Evolutionary conservation across 2,329 filamentous ascomycete genomes (phyloP).

Genomic region (Capronia epimyces): DNA sequence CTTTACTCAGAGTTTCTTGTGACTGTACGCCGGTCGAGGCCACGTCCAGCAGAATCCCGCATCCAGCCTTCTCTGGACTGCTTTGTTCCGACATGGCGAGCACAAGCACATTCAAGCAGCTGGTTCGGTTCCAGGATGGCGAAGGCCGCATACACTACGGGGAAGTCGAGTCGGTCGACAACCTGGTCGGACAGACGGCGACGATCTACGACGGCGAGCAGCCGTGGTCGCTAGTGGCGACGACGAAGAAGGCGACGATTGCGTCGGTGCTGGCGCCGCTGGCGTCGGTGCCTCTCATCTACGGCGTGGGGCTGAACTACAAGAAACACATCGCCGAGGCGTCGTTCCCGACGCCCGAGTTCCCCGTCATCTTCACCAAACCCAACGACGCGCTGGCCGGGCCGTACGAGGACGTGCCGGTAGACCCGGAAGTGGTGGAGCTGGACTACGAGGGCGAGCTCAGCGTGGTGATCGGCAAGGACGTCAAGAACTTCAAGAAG

Average conservation of each 20-base stretch:
- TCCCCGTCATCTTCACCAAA: slow-evolving; percentile 41
- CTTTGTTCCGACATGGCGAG: too few relatives aligned
- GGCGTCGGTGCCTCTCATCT: slow-evolving; percentile 14
- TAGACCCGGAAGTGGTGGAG: slow-evolving; percentile 38
- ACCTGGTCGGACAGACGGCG: slow-evolving; percentile 6
- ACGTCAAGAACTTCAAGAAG: slow-evolving; percentile 47
- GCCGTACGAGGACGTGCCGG: slow-evolving; percentile 34
- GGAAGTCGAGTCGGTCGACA: slow-evolving; percentile 8
- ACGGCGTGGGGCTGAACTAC: slow-evolving; percentile 27
- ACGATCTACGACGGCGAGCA: slow-evolving; percentile 1
- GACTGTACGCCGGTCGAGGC: too few relatives aligned
- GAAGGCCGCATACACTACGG: slow-evolving; percentile 3
- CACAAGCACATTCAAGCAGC: not conserved
- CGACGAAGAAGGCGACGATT: slow-evolving; percentile 21
- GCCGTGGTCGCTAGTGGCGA: not conserved
- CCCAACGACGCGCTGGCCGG: slow-evolving; percentile 26
- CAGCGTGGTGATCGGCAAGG: slow-evolving; percentile 49
- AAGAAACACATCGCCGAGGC: slow-evolving; percentile 25
- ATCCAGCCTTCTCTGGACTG: too few relatives aligned
- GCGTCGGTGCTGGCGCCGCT: slow-evolving; percentile 42
- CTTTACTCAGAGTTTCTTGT: too few relatives aligned
- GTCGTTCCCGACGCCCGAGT: slow-evolving; percentile 34
- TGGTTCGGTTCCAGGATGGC: not conserved
- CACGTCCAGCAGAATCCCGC: too few relatives aligned
- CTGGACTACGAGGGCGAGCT: slow-evolving; percentile 22